Conservation (phyloP, 2,329 filamentous ascomycete species). For the Sphaerulina musiva region DNA sequence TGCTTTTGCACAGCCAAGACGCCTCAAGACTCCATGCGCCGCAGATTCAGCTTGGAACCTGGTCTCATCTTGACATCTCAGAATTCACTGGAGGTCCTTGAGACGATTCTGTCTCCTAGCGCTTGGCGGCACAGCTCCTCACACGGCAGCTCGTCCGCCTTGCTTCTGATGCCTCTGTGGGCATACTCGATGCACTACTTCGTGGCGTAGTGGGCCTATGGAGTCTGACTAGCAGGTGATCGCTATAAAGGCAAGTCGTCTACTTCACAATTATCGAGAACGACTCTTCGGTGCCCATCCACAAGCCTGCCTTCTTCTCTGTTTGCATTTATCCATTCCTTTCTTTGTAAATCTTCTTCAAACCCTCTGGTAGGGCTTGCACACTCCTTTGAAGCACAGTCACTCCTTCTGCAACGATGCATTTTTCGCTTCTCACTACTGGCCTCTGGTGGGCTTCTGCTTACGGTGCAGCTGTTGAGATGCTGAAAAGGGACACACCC, state of each 20-base stretch:
- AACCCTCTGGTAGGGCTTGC: constrained; percentile 8
- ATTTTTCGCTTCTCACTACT: constrained; percentile 1
- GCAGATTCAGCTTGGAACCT: constrained; percentile 8
- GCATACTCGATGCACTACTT: constrained; percentile 4
- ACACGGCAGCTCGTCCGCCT: constrained; percentile 2
- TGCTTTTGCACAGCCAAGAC: constrained; percentile 7
- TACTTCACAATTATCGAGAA: neutral
- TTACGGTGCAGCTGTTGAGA: constrained; percentile 13
- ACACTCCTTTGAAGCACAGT: constrained; percentile 1
- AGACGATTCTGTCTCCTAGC: constrained; percentile 5
- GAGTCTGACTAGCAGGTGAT: neutral
- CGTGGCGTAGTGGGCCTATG: neutral
- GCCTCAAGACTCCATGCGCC: constrained; percentile 7
- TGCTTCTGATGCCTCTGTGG: constrained; percentile 5
- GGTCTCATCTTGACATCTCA: constrained; percentile 1
- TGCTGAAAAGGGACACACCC: constrained; percentile 20
- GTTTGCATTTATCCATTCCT: constrained; percentile 1
- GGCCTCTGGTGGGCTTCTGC: neutral
- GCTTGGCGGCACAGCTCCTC: neutral
- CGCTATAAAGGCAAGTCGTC: constrained; percentile 10
- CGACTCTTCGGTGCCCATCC: neutral
- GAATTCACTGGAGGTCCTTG: constrained; percentile 9
- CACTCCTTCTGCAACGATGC: neutral
- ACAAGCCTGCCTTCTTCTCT: neutral
- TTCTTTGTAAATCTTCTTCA: neutral